These are phyloP conservation scores for Beta lomatogona DNA, from an alignment of 179 eudicot species.

Conservation along the genomic window DNA sequence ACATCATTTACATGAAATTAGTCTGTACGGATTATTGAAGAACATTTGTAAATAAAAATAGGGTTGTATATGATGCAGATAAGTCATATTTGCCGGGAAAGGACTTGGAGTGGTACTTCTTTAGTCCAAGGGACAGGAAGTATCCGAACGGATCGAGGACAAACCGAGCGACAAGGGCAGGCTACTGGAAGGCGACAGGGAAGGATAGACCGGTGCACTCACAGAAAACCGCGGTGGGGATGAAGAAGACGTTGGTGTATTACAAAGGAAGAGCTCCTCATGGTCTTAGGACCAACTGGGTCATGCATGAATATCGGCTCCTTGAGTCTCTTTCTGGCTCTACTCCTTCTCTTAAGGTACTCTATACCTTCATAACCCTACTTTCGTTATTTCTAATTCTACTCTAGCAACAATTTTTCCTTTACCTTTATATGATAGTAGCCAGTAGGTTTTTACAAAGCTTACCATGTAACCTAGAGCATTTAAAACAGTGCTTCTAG, in stretches of 20 bases:
- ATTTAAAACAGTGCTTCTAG: not conserved
- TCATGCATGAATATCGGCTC: conserved; percentile 62
- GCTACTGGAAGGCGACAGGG: conserved; percentile 54
- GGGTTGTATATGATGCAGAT: not conserved
- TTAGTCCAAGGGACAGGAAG: conserved; percentile 51
- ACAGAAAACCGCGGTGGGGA: conserved; percentile 46
- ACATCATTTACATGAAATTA: no score
- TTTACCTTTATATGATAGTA: not conserved
- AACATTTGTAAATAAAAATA: not conserved
- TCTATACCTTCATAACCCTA: not conserved
- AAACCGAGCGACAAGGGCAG: conserved; percentile 49
- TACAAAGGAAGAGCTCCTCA: conserved; percentile 63
- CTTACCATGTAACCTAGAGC: not conserved
- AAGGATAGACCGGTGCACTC: conserved; percentile 49
- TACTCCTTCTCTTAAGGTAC: conserved; percentile 40
- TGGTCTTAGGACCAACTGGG: conserved; percentile 54
- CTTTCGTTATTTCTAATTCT: not conserved
- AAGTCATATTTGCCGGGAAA: conserved; percentile 51
- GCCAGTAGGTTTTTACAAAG: no score
- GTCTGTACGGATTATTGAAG: no score
- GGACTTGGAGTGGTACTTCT: conserved; percentile 54
- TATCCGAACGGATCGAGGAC: conserved; percentile 60
- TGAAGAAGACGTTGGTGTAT: conserved; percentile 58
- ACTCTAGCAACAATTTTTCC: no score
- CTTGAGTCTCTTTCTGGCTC: conserved; percentile 37